These are phyloP conservation scores for Escovopsis weberi DNA, from an alignment of 2,329 filamentous ascomycete species.

Conservation along the genomic window DNA sequence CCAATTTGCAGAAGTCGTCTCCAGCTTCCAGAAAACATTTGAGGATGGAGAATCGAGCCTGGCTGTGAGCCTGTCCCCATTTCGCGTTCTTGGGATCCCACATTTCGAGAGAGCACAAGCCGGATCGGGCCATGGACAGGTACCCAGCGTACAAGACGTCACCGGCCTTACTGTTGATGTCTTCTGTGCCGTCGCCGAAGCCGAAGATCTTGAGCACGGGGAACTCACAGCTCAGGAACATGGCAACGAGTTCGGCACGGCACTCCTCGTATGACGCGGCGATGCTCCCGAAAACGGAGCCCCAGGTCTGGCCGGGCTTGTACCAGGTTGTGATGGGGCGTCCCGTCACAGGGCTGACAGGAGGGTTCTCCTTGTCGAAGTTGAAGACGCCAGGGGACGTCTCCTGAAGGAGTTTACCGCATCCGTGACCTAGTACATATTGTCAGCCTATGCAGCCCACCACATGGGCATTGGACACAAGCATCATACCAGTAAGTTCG, in stretches of 20 bases:
- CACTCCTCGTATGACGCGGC: conserved; percentile 90
- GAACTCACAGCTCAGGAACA: conserved; percentile 83
- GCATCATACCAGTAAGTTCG: conserved; percentile 47
- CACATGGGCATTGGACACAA: background rate
- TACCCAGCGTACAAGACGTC: conserved; percentile 83
- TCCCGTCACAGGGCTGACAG: conserved; percentile 62
- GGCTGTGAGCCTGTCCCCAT: conserved; percentile 88
- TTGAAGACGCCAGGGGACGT: conserved; percentile 71
- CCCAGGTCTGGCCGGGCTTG: conserved; percentile 91
- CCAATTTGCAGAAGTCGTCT: conserved; percentile 73
- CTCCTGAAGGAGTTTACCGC: conserved; percentile 86
- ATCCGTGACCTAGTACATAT: conserved; percentile 53
- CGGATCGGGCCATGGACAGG: conserved; percentile 87
- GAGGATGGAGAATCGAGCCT: conserved; percentile 80
- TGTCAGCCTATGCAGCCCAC: conserved; percentile 6
- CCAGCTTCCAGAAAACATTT: conserved; percentile 73
- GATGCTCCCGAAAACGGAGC: conserved; percentile 75
- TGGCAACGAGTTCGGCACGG: conserved; percentile 83
- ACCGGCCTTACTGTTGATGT: conserved; percentile 65
- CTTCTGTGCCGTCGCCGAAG: conserved; percentile 60
- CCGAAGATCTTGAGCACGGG: conserved; percentile 81
- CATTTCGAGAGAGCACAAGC: conserved; percentile 75
- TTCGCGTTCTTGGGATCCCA: conserved; percentile 86
- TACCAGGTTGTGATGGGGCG: conserved; percentile 75
- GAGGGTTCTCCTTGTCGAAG: conserved; percentile 72